Base-by-base conservation (phyloP, 441 rosid species). In the Francoa sonchifolia region DNA sequence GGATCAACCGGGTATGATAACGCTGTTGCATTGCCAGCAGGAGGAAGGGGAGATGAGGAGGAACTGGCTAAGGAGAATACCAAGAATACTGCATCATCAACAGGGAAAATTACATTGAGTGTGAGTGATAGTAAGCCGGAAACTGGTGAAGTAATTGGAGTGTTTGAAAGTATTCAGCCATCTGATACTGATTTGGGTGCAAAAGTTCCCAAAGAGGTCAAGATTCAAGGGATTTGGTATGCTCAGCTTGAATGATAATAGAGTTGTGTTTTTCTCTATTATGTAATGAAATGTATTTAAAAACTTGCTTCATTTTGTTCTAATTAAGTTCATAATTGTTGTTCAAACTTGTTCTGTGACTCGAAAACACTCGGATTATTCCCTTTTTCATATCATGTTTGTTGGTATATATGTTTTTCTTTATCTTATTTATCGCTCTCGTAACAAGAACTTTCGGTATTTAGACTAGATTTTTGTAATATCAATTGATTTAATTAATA, bases 21-120 rank as follows among this genome's bases (percentile, higher is more conserved):
- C 37, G 94, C 88, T 0, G 73, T 86, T 32, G 90, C 96, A 1
- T 56, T 86, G 67, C 90, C 96, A 0, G 96, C 94, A 0, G 97
- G 94, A 19, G 97, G 97, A 7, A 73, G 96, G 49, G 96, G 90
- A 39, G 94, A 86, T 1, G 90, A 86, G 50, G 90, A 82, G 52
- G 90, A 82, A 15, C 71, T 77, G 3, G 28, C 44, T 7, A 79
- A 86, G 69, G 90, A 82, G 76, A 86, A 86, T 44, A 65, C 36
- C 44, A 86, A 82, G 74, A 72, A 62, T 40, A 8, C 57, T 5
- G 41, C 82, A 1, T 66, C 94, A 2, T 86, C 94, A 1, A 44
- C 46, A 1, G 94, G 96, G 36, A 77, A 73, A 43, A 87, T 82
- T 50, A 87, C 78, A 28, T 47, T 79, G 19, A 70, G 94, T 38